Percentiles rank a stretch among this genome's conserved stretches.
Conservation (phyloP, 768 basidiomycete genomes). For the Rhizopogon vesiculosus region DNA sequence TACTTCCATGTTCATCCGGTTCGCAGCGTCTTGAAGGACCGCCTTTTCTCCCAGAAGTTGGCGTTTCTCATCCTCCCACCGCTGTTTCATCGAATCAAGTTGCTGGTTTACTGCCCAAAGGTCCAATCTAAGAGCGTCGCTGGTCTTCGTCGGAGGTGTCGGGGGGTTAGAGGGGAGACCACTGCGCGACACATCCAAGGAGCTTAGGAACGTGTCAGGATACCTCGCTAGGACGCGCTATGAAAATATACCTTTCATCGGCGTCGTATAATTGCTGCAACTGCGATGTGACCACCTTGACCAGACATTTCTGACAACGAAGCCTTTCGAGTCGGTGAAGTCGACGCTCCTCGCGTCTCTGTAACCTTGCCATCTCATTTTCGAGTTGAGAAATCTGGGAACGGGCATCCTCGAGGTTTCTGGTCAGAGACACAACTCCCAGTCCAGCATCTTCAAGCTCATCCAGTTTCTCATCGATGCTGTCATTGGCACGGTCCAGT, state of each 20-base stretch:
- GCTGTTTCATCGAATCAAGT: constrained; percentile 56
- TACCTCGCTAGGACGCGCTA: not conserved
- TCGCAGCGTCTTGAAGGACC: constrained; percentile 66
- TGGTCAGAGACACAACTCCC: constrained; percentile 66
- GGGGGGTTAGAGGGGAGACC: constrained; percentile 53
- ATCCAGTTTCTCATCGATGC: constrained; percentile 85
- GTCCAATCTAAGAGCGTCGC: constrained; percentile 57
- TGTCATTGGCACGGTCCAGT: constrained; percentile 75
- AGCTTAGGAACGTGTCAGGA: constrained; percentile 32
- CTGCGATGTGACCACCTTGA: constrained; percentile 51
- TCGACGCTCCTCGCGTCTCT: constrained; percentile 67
- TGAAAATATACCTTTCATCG: constrained; percentile 56
- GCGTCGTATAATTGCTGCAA: constrained; percentile 34
- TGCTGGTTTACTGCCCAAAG: constrained; percentile 59
- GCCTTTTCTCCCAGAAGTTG: constrained; percentile 67
- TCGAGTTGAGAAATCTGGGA: constrained; percentile 51
- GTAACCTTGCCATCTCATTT: constrained; percentile 62
- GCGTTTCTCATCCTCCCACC: constrained; percentile 67
- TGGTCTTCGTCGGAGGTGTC: constrained; percentile 63
- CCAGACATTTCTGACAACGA: constrained; percentile 66
- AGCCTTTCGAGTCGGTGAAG: constrained; percentile 53
- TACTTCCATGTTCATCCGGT: constrained; percentile 59
- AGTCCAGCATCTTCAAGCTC: constrained; percentile 78
- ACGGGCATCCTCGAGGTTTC: constrained; percentile 69
- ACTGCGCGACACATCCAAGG: constrained; percentile 45